Percentiles rank a stretch among this genome's conserved stretches.
phyloP scores from a whole-genome alignment of 257 asterid genomes.

The Schizonepeta tenuifolia region DNA sequence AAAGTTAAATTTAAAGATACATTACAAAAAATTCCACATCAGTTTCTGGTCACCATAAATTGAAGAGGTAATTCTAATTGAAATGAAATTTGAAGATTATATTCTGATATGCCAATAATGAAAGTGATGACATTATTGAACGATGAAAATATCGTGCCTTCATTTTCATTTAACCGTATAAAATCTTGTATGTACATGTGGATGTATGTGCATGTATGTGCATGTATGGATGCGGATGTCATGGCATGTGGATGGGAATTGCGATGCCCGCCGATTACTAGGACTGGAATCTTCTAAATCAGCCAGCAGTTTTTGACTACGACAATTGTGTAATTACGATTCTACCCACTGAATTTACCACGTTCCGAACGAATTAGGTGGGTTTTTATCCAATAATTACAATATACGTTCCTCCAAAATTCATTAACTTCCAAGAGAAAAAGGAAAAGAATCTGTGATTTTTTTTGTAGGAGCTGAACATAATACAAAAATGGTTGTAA shows the following conservation, averaged over 20 bases:
- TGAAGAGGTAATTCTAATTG: too few relatives aligned
- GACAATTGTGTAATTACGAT: conserved; percentile 32
- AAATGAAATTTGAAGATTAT: too few relatives aligned
- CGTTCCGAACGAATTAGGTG: conserved; percentile 35
- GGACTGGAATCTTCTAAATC: conserved; percentile 17
- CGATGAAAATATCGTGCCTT: too few relatives aligned
- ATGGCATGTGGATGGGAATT: conserved; percentile 25
- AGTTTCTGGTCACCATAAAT: too few relatives aligned
- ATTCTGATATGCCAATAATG: too few relatives aligned
- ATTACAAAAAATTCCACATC: too few relatives aligned
- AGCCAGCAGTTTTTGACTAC: conserved; percentile 35
- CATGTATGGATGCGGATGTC: not conserved
- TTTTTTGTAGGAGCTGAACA: not conserved
- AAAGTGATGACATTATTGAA: too few relatives aligned
- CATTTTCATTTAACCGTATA: too few relatives aligned
- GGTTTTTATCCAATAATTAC: conserved; percentile 22
- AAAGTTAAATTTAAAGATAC: too few relatives aligned
- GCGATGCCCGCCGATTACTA: conserved; percentile 41
- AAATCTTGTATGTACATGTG: conserved; percentile 6
- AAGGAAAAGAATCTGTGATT: not conserved
- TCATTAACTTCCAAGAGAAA: not conserved
- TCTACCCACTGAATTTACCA: conserved; percentile 36
- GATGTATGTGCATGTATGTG: conserved; percentile 25
- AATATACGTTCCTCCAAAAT: conserved; percentile 33
- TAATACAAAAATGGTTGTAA: not conserved